Conservation (phyloP, 129 eudicot genomes). For the Heracleum sosnowskyi region DNA sequence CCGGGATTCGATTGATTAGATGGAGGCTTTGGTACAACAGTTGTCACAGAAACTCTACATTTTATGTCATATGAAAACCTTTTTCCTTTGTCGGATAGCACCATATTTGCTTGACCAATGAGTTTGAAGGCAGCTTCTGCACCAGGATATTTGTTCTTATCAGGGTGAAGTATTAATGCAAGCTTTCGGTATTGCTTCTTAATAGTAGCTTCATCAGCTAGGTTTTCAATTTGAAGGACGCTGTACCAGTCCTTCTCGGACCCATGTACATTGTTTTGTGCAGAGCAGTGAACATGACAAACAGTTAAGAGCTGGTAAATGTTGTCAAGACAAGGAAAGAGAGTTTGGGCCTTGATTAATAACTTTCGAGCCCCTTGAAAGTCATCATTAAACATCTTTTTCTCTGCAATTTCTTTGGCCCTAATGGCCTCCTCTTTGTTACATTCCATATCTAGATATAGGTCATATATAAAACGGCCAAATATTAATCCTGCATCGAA, state of each 20-base stretch:
- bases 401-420: conserved; percentile 64
- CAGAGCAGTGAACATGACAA: conserved; percentile 79
- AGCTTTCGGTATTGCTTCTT: conserved; percentile 78
- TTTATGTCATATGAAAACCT: conserved; percentile 53
- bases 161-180: conserved; percentile 83
- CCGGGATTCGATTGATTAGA: conserved; percentile 24
- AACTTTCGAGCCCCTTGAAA: conserved; percentile 70
- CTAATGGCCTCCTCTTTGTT: conserved; percentile 82
- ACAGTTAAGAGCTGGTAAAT: conserved; percentile 54
- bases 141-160: conserved; percentile 80
- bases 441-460: conserved; percentile 54
- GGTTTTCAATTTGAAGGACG: conserved; percentile 65
- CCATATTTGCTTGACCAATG: conserved; percentile 70
- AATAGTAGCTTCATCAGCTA: conserved; percentile 58
- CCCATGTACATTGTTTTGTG: conserved; percentile 39
- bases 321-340: conserved; percentile 61
- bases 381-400: conserved; percentile 57
- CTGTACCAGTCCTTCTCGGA: conserved; percentile 61
- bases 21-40: conserved; percentile 28
- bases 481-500: neutral
- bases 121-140: conserved; percentile 96
- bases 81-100: conserved; percentile 64
- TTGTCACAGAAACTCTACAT: conserved; percentile 28
- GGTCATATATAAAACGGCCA: neutral
- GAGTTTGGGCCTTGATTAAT: conserved; percentile 49